Conservation (phyloP, 495 filamentous ascomycete species). For the Aspergillus heteromorphus region DNA sequence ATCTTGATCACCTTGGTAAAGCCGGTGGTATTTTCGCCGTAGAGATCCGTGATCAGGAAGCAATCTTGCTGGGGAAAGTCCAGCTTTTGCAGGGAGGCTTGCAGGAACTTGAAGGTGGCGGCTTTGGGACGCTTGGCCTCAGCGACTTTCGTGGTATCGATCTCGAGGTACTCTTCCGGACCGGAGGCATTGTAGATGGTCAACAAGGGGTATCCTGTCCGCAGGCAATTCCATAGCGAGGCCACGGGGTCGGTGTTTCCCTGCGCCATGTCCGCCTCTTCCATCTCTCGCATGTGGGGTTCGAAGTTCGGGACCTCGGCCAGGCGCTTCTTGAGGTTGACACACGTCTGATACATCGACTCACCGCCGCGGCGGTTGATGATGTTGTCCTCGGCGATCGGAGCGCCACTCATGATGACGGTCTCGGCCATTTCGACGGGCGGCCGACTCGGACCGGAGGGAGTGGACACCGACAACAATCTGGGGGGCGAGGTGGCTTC, state of each 20-base stretch:
- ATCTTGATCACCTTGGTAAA: conserved; percentile 91
- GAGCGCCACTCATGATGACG: conserved; percentile 43
- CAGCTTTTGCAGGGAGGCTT: conserved; percentile 65
- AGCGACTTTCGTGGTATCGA: conserved; percentile 53
- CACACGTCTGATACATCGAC: conserved; percentile 92
- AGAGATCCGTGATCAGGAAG: conserved; percentile 87
- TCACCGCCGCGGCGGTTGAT: conserved; percentile 92
- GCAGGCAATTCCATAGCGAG: conserved; percentile 82
- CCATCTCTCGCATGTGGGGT: conserved; percentile 57
- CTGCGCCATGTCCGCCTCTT: conserved; percentile 51
- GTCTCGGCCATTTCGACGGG: conserved; percentile 34
- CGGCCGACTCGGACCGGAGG: conserved; percentile 20
- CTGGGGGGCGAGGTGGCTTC: conserved; percentile 7
- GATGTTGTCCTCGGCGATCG: conserved; percentile 77
- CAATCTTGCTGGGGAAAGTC: conserved; percentile 73
- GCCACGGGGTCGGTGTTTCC: conserved; percentile 79
- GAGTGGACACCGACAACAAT: conserved; percentile 11
- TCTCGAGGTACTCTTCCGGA: conserved; percentile 55
- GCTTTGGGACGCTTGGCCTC: conserved; percentile 66
- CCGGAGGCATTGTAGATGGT: conserved; percentile 81
- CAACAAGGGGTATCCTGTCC: conserved; percentile 78
- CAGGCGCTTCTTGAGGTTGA: conserved; percentile 72
- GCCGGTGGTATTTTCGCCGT: conserved; percentile 90
- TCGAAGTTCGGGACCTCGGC: conserved; percentile 80
- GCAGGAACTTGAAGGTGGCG: conserved; percentile 65